Evolutionary conservation across 768 basidiomycete genomes (phyloP), one percentile per base, ranked within the genome.

Genomic region (Boletus rubropictus): DNA sequence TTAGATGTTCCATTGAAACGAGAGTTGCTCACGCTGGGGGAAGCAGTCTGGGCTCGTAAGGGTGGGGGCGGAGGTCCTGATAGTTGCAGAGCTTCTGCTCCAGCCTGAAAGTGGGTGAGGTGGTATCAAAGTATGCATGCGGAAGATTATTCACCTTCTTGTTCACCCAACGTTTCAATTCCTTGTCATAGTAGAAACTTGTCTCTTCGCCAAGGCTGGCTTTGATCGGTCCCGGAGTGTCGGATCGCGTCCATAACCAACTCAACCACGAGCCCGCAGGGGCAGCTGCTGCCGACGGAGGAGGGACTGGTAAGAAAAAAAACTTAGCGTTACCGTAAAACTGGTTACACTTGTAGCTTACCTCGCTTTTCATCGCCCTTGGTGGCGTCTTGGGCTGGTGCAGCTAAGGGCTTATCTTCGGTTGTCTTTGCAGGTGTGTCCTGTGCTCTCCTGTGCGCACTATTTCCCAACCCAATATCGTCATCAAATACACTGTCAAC

Each of bases 111-210:
- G 27, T 45, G 15, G 1, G 55, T 49, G 18, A 41, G 53, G 14
- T 17, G 24, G 33, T 7, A 32, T 35, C 28, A 4, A 25, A 2
- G n/a, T 20, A 27, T 29, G 20, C 33, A 38, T 8, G 17, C 37
- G 41, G 24, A 22, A 47, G 42, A 18, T 8, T 6, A 52, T 68
- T 63, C 50, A 90, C 92, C 72, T 86, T 92, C 68, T 87, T 94
- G 65, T 96, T 93, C 22, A 99, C 84, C 96, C 96, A 99, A 52
- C 86, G 80, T 64, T 94, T 93, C 50, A 85, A 76, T n/a, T 96
- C 92, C 58, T 87, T 84, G 62, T 99, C 96, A 62, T 89, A 99
- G 59, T 90, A 86, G 71, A 98, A 95, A 22, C 82, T 73, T 22
- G 72, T 91, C 62, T 93, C 82, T 55, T 98, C 91, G 7, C 96